phyloP scores from a whole-genome alignment of 805 yeast species.

The Wickerhamomyces silvicola region DNA sequence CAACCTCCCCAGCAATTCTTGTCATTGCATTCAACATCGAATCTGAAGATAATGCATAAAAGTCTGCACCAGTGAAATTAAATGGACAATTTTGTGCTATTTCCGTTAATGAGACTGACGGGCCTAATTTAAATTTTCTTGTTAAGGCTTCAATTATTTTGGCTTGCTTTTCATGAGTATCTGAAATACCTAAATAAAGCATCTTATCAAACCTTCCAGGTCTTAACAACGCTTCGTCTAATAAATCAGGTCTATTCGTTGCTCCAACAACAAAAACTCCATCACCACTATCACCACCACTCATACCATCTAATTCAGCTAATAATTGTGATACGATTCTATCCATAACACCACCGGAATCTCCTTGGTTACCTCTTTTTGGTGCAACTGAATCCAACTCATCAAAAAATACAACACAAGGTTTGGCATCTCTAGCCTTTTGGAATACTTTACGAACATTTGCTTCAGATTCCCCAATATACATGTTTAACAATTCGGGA shows the following conservation, averaged over 20 bases:
- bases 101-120: slow-evolving; percentile 48
- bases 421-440: slow-evolving; percentile 91
- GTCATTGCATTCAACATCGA: slow-evolving; percentile 97
- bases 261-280: slow-evolving; percentile 99
- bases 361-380: slow-evolving; percentile 97
- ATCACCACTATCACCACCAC: slow-evolving; percentile 63
- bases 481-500: slow-evolving; percentile 94
- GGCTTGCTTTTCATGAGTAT: slow-evolving; percentile 81
- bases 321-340: slow-evolving; percentile 91
- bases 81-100: slow-evolving; percentile 74
- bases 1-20: slow-evolving; percentile 73
- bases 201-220: slow-evolving; percentile 95
- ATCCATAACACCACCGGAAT: slow-evolving; percentile 99
- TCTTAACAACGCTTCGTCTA: slow-evolving; percentile 89
- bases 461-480: slow-evolving; percentile 97
- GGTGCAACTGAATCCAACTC: slow-evolving; percentile 98
- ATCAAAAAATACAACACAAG: slow-evolving; percentile 96
- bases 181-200: slow-evolving; percentile 89
- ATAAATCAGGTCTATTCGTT: slow-evolving; percentile 89
- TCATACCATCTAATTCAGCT: slow-evolving; percentile 96
- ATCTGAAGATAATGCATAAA: slow-evolving; percentile 92
- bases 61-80: slow-evolving; percentile 97
- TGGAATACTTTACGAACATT: slow-evolving; percentile 93
- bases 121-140: slow-evolving; percentile 62
- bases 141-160: slow-evolving; percentile 86